phyloP scores from a whole-genome alignment of 2,329 filamentous ascomycete genomes.

The Colletotrichum magnum region DNA sequence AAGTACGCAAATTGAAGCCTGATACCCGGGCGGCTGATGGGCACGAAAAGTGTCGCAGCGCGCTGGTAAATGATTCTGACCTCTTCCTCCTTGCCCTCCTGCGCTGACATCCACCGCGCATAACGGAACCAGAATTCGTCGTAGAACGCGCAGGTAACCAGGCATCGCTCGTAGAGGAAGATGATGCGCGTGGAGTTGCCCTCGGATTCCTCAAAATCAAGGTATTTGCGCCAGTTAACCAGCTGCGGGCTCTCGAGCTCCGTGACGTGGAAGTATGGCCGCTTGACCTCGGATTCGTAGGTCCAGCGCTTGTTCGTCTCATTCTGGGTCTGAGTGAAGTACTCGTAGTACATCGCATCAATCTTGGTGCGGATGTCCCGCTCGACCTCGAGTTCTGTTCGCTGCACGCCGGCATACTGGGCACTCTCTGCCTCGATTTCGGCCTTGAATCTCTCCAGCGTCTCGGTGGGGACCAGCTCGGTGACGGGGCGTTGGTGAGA shows the following conservation, averaged over 20 bases:
- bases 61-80: constrained; percentile 92
- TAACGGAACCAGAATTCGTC: constrained; percentile 99
- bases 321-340: constrained; percentile 84
- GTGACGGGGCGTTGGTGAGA: constrained; percentile 79
- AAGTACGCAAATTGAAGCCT: constrained; percentile 95
- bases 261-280: constrained; percentile 96
- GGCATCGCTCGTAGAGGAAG: constrained; percentile 92
- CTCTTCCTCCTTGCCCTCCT: constrained; percentile 87
- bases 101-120: constrained; percentile 90
- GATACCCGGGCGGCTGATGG: constrained; percentile 86
- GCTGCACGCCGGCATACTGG: constrained; percentile 65
- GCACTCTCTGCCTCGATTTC: constrained; percentile 79
- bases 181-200: constrained; percentile 81
- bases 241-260: constrained; percentile 90
- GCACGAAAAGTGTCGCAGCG: constrained; percentile 87
- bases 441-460: constrained; percentile 75
- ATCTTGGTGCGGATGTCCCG: constrained; percentile 85
- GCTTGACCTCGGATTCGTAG: constrained; percentile 94
- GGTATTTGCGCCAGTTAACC: constrained; percentile 93
- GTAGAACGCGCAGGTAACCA: constrained; percentile 94
- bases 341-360: constrained; percentile 84
- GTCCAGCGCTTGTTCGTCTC: constrained; percentile 96
- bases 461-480: constrained; percentile 80
- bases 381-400: constrained; percentile 84
- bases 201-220: constrained; percentile 94